Percentiles rank a stretch among this genome's conserved stretches.
Conservation (phyloP, 441 rosid species). For the Arabidopsis hybrid region DNA sequence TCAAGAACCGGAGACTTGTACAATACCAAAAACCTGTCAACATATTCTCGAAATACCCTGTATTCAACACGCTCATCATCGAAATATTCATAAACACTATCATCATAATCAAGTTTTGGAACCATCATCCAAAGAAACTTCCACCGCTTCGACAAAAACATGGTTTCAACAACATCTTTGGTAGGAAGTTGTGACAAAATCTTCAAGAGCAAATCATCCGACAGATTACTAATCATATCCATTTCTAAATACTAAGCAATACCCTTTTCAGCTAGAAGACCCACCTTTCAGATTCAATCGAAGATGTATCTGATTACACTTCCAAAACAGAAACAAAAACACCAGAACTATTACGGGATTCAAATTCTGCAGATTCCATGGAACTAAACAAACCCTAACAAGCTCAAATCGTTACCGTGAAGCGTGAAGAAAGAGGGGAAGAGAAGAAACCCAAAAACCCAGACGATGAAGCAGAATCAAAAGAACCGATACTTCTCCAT, state of each 20-base stretch:
- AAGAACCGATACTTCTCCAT: no score
- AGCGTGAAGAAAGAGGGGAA: no score
- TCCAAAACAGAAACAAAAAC: no score
- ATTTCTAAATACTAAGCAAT: not conserved
- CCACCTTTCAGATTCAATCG: not conserved
- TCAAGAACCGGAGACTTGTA: conserved; percentile 28
- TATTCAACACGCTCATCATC: not conserved
- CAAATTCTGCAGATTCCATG: no score
- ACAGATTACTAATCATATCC: not conserved
- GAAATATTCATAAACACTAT: not conserved
- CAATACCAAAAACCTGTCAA: conserved; percentile 10
- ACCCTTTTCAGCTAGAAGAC: not conserved
- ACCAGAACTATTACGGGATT: no score
- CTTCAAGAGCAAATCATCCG: conserved; percentile 4
- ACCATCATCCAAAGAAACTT: conserved; percentile 12
- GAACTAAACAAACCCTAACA: no score
- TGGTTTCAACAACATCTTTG: not conserved
- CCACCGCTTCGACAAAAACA: conserved; percentile 10
- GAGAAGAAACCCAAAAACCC: no score
- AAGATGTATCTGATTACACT: not conserved
- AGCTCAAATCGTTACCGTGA: no score
- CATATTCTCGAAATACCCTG: not conserved
- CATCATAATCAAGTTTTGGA: conserved; percentile 12
- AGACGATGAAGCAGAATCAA: no score
- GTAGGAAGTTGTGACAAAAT: not conserved